Evolutionary conservation across 805 yeast species (phyloP), one percentile per base, ranked within the genome.

Genomic region (Starmerella lactis-condensi): DNA sequence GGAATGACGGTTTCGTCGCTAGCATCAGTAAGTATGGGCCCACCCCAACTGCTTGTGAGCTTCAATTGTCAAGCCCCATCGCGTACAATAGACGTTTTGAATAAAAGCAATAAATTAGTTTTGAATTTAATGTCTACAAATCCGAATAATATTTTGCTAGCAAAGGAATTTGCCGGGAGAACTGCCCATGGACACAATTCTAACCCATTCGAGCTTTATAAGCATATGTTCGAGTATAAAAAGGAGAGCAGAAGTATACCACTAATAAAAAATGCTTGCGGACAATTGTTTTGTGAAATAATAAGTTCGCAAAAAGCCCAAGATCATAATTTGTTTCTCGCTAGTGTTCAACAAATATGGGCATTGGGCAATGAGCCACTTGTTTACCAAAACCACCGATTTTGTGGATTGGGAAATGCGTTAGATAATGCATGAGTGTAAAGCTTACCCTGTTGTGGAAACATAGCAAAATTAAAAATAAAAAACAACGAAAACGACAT

Each of bases 311-410:
- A 48, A n/a, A 36, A 39, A 8, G 73, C 81, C 1, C 82, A 76
- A 37, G 81, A 76, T 46, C 96, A 85, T 54, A 93, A 83, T 48
- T 69, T 85, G 3, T 79, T 94, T 89, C 69, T 82, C 4, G 93
- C 79, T 3, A 63, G 67, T 37, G 91, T 85, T 4, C 22, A 28
- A n/a, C 29, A 30, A 2, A 25, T 41, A 17, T 22, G 33, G 31
- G 4, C 26, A 16, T 20, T 29, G 18, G 22, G 22, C 16, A 27
- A 24, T 4, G 30, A 21, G 7, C 41, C 43, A 10, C 14, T 39
- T 14, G 19, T 40, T 4, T 41, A 41, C 25, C 34, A 36, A 9
- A 33, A 33, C 24, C 45, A 33, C 22, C 26, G 24, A 13, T 41
- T 41, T 26, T 32, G 34, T 30, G 30, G n/a, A 5, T 17, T 40